Percentiles rank a stretch among this genome's conserved stretches.
These are phyloP conservation scores for Comarum palustre DNA, from an alignment of 306 rosid species.

Conservation along the genomic window DNA sequence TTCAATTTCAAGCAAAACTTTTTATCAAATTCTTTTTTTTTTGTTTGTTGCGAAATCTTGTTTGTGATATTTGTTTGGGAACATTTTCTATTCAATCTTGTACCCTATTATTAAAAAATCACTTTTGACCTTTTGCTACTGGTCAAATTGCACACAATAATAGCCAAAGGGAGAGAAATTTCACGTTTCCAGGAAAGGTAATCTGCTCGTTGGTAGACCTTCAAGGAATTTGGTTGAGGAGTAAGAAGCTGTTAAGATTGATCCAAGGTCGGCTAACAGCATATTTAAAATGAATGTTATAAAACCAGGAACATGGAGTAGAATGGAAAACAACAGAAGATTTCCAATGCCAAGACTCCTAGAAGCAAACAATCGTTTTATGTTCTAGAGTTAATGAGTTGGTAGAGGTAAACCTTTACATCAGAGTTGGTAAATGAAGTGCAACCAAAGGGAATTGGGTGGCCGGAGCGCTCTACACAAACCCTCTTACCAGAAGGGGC, in stretches of 20 bases:
- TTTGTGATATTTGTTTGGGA: neutral
- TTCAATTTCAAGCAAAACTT: neutral
- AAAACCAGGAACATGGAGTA: neutral
- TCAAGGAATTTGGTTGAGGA: neutral
- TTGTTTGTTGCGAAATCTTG: neutral
- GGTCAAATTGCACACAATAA: neutral
- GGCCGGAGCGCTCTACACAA: no score
- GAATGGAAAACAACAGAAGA: neutral
- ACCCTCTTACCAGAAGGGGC: no score
- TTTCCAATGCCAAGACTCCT: neutral
- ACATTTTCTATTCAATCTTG: neutral
- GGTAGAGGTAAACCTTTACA: neutral
- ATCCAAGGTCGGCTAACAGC: neutral
- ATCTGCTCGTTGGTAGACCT: neutral
- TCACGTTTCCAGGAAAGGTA: neutral
- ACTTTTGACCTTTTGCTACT: neutral
- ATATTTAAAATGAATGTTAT: neutral
- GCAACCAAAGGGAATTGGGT: no score
- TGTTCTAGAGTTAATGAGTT: neutral
- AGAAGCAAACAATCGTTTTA: neutral
- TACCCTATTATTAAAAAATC: neutral
- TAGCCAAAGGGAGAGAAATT: neutral
- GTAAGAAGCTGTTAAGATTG: neutral
- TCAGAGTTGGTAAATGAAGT: no score
- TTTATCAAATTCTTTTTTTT: neutral